Conservation (phyloP, 495 filamentous ascomycete species). For the Neurospora terricola region DNA sequence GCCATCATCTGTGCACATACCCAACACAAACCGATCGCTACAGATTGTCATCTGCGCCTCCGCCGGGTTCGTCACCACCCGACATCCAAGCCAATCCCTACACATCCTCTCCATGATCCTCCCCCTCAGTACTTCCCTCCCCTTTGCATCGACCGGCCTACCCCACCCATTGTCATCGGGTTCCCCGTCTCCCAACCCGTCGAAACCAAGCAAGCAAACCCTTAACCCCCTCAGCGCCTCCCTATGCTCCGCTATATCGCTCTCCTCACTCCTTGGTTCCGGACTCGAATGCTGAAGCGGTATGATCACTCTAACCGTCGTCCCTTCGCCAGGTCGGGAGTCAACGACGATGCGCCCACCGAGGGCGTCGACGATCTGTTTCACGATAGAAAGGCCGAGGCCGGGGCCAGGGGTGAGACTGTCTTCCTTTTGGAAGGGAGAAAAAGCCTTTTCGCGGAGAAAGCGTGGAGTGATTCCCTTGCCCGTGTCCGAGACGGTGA, state of each 20-base stretch:
- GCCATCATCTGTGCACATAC: neutral
- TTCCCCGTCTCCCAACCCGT: neutral
- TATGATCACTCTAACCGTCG: constrained; percentile 45
- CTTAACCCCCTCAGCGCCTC: constrained; percentile 24
- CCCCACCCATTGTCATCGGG: neutral
- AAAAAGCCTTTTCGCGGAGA: constrained; percentile 55
- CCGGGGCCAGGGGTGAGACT: constrained; percentile 55
- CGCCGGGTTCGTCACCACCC: neutral
- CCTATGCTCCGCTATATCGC: constrained; percentile 12
- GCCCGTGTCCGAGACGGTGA: constrained; percentile 55
- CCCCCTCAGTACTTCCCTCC: neutral
- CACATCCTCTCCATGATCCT: constrained; percentile 17
- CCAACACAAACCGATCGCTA: neutral
- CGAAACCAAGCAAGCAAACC: constrained; percentile 24
- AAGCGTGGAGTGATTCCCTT: constrained; percentile 61
- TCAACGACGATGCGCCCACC: constrained; percentile 49
- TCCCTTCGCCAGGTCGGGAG: constrained; percentile 47
- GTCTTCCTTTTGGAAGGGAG: constrained; percentile 65
- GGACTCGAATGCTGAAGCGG: constrained; percentile 21
- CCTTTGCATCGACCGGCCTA: neutral
- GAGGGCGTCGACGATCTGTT: constrained; percentile 52
- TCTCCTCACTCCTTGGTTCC: constrained; percentile 4
- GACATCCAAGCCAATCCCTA: constrained; percentile 9
- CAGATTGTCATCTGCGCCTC: neutral
- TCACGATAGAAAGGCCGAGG: constrained; percentile 59